A percentile compares a stretch with the other conserved stretches of the same genome.
These are phyloP conservation scores for Fusarium beomiforme DNA, from an alignment of 2,329 filamentous ascomycete species.

Conservation along the genomic window DNA sequence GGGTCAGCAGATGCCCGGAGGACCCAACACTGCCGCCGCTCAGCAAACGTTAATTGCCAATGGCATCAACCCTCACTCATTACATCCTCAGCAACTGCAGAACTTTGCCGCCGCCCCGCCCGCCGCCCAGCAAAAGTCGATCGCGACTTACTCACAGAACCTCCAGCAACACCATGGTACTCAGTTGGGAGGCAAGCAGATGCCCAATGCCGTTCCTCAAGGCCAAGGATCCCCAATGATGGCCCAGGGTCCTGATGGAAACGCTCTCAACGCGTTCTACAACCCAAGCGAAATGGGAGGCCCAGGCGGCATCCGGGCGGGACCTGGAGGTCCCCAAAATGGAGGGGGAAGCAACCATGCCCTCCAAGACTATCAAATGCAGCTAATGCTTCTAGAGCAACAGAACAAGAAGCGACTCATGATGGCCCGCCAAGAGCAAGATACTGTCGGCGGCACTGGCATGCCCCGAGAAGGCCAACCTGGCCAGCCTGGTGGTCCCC, in stretches of 20 bases:
- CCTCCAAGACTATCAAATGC: constrained; percentile 89
- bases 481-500: constrained; percentile 60
- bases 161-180: constrained; percentile 83
- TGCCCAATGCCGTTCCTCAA: constrained; percentile 78
- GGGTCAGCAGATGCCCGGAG: constrained; percentile 71
- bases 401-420: constrained; percentile 88
- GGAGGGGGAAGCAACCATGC: constrained; percentile 76
- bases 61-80: constrained; percentile 78
- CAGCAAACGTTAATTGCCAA: constrained; percentile 72
- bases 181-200: constrained; percentile 83
- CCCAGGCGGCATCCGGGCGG: constrained; percentile 67
- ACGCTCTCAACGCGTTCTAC: constrained; percentile 67
- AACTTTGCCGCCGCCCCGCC: constrained; percentile 65
- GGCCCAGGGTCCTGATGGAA: constrained; percentile 73
- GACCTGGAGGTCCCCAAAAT: constrained; percentile 57
- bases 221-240: constrained; percentile 88
- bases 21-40: constrained; percentile 59
- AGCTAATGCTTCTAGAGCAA: constrained; percentile 86
- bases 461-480: constrained; percentile 62
- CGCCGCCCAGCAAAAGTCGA: constrained; percentile 79
- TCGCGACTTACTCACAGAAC: constrained; percentile 87
- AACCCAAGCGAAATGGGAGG: constrained; percentile 69
- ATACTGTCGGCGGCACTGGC: constrained; percentile 60
- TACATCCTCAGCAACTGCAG: constrained; percentile 82
- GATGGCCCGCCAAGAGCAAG: constrained; percentile 85